Evolutionary conservation across 352 stramenopile genomes (phyloP), one percentile per base, ranked within the genome.

Genomic region (Saprolegnia diclina): DNA sequence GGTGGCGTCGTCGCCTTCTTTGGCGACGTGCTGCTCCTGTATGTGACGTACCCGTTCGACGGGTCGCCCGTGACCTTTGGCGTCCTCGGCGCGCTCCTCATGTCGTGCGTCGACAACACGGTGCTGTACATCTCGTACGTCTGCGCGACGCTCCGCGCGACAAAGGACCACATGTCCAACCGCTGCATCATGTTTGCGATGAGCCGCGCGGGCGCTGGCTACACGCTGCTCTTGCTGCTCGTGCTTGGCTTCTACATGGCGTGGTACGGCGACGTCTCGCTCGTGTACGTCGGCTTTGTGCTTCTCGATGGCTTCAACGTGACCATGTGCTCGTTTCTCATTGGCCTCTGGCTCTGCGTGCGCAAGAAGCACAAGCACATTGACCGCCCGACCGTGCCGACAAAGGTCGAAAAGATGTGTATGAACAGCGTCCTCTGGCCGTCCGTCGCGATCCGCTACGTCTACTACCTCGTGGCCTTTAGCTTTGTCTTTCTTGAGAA

Each of bases 311-410:
- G 53, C 24, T 16, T 61, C 53, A 69, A 69, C 26, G 54, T 42
- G 10, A 56, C 54, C 26, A 61, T 52, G 46, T 69, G 63, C 63
- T 61, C 42, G 18, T 29, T 26, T 16, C n/a, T 69, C 35, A 61
- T 52, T 21, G 63, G 63, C 53, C 22, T 56, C 6, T 69, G 63
- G 63, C 53, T 69, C 26, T 69, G 37, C 53, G 63, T 69, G 14
- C 63, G 63, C 19, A 69, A 69, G 53, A 52, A 69, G 29, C 63
- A 69, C 63, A 69, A 69, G 22, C 63, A 69, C 46, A 13, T 52
- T 4, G 24, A n/a, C 7, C 63, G 50, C 37, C 63, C 22, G 13
- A 69, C 63, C 19, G 38, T 45, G 19, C 63, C 63, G 16, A 63
- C 63, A 5, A 52, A 61, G 5, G 6, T 69, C 0, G 63, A 69